Percentiles rank a stretch among this genome's conserved stretches.
Evolutionary conservation across 257 asterid genomes (phyloP).

Genomic region (Solanum lycopersicoides): DNA sequence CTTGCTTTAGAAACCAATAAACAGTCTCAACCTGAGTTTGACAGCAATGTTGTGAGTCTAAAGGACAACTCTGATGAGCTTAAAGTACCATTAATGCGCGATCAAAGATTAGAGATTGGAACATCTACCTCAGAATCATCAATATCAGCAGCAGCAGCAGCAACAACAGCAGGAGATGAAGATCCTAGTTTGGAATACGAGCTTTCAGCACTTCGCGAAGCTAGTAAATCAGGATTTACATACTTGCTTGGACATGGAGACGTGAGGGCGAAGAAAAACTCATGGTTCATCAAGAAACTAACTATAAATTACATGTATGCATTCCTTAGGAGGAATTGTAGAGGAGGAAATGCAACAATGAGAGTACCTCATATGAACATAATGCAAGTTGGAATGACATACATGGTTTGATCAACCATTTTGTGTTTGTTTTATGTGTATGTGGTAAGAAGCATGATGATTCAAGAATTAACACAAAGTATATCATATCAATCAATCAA

Average conservation of each 20-base stretch:
- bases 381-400: slow-evolving; percentile 74
- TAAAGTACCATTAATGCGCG: slow-evolving; percentile 45
- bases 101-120: slow-evolving; percentile 12
- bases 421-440: neutral
- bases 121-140: slow-evolving; percentile 5
- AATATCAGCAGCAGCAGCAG: slow-evolving; percentile 36
- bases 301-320: slow-evolving; percentile 76
- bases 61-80: slow-evolving; percentile 35
- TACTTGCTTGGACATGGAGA: slow-evolving; percentile 86
- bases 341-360: slow-evolving; percentile 93
- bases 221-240: slow-evolving; percentile 70
- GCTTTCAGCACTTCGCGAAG: slow-evolving; percentile 69
- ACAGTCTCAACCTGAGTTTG: slow-evolving; percentile 21
- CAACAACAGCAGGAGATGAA: slow-evolving; percentile 42
- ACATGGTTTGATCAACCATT: slow-evolving; percentile 4
- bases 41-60: slow-evolving; percentile 30
- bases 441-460: neutral
- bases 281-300: slow-evolving; percentile 71
- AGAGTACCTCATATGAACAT: slow-evolving; percentile 80
- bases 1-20: slow-evolving; percentile 41
- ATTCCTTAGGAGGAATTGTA: slow-evolving; percentile 80
- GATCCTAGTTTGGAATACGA: slow-evolving; percentile 84
- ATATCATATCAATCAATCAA: too few relatives aligned
- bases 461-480: neutral
- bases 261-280: slow-evolving; percentile 74